These are phyloP conservation scores for Kurtzmaniella quercitrusa DNA, from an alignment of 1,139 yeast genomes.

Conservation along the genomic window DNA sequence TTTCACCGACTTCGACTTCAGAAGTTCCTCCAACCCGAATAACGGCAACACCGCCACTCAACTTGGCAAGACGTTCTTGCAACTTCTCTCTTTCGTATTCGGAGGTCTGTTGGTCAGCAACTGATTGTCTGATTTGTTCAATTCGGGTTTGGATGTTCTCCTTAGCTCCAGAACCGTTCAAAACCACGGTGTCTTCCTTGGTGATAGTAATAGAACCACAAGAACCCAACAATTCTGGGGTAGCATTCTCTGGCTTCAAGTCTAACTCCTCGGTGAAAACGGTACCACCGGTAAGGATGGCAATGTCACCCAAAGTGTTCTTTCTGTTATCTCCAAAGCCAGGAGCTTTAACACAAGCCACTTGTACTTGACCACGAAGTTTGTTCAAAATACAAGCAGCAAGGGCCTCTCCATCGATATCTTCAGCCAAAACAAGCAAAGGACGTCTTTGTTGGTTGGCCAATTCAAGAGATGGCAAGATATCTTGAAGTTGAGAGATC, in stretches of 20 bases:
- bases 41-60: slow-evolving; percentile 99
- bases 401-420: slow-evolving; percentile 96
- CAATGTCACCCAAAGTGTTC: slow-evolving; percentile 95
- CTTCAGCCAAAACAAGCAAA: slow-evolving; percentile 91
- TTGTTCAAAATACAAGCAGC: slow-evolving; percentile 99
- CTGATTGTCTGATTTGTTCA: slow-evolving; percentile 89
- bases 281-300: slow-evolving; percentile 95
- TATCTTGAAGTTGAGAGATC: slow-evolving; percentile 87
- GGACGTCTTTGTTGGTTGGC: slow-evolving; percentile 97
- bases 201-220: slow-evolving; percentile 93
- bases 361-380: slow-evolving; percentile 98
- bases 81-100: slow-evolving; percentile 97
- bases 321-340: slow-evolving; percentile 99
- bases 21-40: slow-evolving; percentile 97
- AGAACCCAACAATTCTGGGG: slow-evolving; percentile 86
- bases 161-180: slow-evolving; percentile 94
- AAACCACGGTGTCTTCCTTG: slow-evolving; percentile 93
- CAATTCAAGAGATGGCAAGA: slow-evolving; percentile 89
- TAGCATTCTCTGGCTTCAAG: slow-evolving; percentile 94
- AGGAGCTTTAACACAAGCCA: slow-evolving; percentile 98
- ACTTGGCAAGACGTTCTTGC: slow-evolving; percentile 97
- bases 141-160: slow-evolving; percentile 86
- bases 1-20: slow-evolving; percentile 98
- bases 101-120: slow-evolving; percentile 68
- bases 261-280: slow-evolving; percentile 98